Evolutionary conservation across 441 rosid species (phyloP).

Genomic region (Kokia cookei): DNA sequence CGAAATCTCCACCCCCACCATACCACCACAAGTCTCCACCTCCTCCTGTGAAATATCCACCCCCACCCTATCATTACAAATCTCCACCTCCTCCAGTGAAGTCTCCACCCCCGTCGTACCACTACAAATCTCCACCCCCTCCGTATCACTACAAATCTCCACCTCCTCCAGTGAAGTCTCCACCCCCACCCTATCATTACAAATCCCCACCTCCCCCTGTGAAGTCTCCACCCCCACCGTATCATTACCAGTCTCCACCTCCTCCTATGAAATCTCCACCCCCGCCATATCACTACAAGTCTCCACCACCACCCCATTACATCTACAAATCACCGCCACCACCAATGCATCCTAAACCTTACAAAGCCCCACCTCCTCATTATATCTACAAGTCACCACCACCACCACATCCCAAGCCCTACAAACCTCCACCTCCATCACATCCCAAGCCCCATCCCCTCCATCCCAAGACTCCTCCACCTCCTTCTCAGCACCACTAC

Average conservation of each 20-base stretch:
- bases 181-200: background rate
- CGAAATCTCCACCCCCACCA: background rate
- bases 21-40: background rate
- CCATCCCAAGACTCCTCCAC: background rate
- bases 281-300: background rate
- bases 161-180: background rate
- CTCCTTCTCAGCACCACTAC: too few species aligned
- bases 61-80: background rate
- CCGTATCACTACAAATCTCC: background rate
- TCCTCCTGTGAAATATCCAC: background rate
- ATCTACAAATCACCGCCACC: slow-evolving; percentile 9
- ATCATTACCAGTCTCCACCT: background rate
- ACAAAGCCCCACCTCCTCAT: background rate
- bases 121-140: slow-evolving; percentile 3
- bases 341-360: background rate
- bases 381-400: background rate
- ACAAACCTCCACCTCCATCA: background rate
- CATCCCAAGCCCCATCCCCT: background rate
- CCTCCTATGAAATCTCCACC: background rate
- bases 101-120: background rate
- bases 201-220: slow-evolving; percentile 1
- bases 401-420: background rate
- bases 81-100: background rate
- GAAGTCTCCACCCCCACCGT: background rate
- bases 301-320: slow-evolving; percentile 2